These are phyloP conservation scores for Aethionema arabicum DNA, from an alignment of 345 rosid genomes.

Conservation along the genomic window DNA sequence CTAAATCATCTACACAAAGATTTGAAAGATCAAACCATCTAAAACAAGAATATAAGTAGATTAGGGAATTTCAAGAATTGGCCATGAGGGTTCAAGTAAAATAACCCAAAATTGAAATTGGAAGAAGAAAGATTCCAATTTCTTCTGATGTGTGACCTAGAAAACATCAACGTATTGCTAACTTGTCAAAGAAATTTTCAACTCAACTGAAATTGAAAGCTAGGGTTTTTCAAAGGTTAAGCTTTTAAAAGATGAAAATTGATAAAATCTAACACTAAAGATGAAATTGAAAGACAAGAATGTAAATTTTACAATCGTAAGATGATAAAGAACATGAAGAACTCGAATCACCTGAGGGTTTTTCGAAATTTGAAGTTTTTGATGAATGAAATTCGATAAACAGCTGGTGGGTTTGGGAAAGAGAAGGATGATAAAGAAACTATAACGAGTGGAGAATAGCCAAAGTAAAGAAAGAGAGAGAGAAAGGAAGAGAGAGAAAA, in stretches of 20 bases:
- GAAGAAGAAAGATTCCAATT: too few species aligned
- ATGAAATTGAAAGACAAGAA: background rate
- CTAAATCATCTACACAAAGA: background rate
- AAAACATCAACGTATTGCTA: too few species aligned
- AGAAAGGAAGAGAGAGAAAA: background rate
- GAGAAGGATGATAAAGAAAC: background rate
- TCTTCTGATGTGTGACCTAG: too few species aligned
- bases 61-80: background rate
- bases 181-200: too few species aligned
- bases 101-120: too few species aligned
- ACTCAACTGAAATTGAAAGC: too few species aligned
- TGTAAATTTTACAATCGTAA: background rate
- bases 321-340: background rate
- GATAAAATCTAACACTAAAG: background rate
- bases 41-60: background rate
- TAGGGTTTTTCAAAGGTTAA: too few species aligned
- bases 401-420: background rate
- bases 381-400: background rate
- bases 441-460: background rate
- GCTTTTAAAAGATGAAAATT: too few species aligned
- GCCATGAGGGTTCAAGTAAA: too few species aligned
- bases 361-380: background rate
- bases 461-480: background rate
- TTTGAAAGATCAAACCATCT: background rate
- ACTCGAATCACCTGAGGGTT: conserved; percentile 20